A percentile compares a stretch with the other conserved stretches of the same genome.
These are phyloP conservation scores for Ricinus communis DNA, from an alignment of 345 rosid species.

Conservation along the genomic window DNA sequence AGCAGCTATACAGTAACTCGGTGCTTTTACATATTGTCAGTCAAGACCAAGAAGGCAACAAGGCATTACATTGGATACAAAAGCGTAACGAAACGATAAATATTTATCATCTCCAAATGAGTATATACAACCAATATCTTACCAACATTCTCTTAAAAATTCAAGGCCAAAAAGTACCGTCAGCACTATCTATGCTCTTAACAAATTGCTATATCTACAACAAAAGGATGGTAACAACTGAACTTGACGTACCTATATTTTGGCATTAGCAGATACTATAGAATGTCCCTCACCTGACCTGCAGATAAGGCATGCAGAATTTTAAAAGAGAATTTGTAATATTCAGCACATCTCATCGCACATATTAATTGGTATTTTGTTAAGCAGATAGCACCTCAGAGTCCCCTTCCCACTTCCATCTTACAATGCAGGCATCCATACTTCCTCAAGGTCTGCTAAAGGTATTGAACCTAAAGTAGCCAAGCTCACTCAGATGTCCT, in stretches of 20 bases:
- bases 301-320: slow-evolving; percentile 30
- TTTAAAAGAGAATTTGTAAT: slow-evolving; percentile 2
- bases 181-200: slow-evolving; percentile 1
- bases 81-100: not conserved
- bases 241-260: slow-evolving; percentile 22
- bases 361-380: slow-evolving; percentile 1
- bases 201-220: slow-evolving; percentile 4
- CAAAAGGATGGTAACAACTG: not conserved
- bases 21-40: not conserved
- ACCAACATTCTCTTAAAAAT: not conserved
- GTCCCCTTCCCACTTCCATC: not conserved
- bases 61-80: not conserved
- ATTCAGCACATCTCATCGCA: slow-evolving; percentile 17
- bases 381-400: not conserved
- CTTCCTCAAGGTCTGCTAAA: not conserved
- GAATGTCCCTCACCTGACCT: slow-evolving; percentile 26
- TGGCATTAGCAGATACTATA: slow-evolving; percentile 26
- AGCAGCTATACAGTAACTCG: not conserved
- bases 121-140: not conserved
- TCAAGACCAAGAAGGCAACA: not conserved
- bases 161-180: slow-evolving; percentile 5
- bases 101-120: not conserved
- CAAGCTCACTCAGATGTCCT: not conserved
- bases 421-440: not conserved
- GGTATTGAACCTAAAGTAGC: not conserved